These are phyloP conservation scores for Isatis tinctoria DNA, from an alignment of 345 rosid genomes.

Conservation along the genomic window DNA sequence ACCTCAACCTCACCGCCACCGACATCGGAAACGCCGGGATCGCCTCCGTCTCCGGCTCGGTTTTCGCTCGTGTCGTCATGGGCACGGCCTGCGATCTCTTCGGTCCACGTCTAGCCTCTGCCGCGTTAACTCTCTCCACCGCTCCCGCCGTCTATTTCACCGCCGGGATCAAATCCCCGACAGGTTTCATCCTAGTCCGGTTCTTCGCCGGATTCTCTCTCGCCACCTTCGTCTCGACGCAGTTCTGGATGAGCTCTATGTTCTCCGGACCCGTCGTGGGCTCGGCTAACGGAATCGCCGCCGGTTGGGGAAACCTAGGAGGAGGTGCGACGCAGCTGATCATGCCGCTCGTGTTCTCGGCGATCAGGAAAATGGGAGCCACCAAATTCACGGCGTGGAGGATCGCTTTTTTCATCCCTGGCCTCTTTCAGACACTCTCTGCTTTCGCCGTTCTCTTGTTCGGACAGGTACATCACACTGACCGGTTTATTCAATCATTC, in stretches of 20 bases:
- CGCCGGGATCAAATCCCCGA: slow-evolving; percentile 52
- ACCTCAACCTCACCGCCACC: slow-evolving; percentile 74
- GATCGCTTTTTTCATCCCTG: slow-evolving; percentile 81
- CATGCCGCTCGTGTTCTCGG: slow-evolving; percentile 71
- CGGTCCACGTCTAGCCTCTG: slow-evolving; percentile 90
- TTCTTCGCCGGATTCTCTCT: slow-evolving; percentile 81
- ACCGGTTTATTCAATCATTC: not conserved
- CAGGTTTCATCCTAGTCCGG: slow-evolving; percentile 63
- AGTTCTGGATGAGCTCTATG: slow-evolving; percentile 98
- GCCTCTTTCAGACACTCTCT: slow-evolving; percentile 59
- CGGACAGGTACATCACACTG: slow-evolving; percentile 48
- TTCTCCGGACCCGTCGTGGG: slow-evolving; percentile 69
- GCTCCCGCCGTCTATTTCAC: slow-evolving; percentile 83
- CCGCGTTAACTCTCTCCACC: slow-evolving; percentile 71
- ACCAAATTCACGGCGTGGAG: slow-evolving; percentile 84
- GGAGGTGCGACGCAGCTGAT: slow-evolving; percentile 90
- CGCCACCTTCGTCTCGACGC: slow-evolving; percentile 85
- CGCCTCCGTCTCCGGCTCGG: slow-evolving; percentile 88
- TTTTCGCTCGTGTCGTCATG: slow-evolving; percentile 76
- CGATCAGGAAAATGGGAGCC: slow-evolving; percentile 54
- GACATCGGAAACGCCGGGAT: slow-evolving; percentile 91
- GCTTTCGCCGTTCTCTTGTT: slow-evolving; percentile 66
- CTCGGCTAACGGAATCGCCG: slow-evolving; percentile 79
- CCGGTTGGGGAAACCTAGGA: slow-evolving; percentile 94
- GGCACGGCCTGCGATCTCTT: slow-evolving; percentile 79